These are phyloP conservation scores for Apophysomyces sp. DNA, from an alignment of 371 early-diverging fungal genomes.

Conservation along the genomic window DNA sequence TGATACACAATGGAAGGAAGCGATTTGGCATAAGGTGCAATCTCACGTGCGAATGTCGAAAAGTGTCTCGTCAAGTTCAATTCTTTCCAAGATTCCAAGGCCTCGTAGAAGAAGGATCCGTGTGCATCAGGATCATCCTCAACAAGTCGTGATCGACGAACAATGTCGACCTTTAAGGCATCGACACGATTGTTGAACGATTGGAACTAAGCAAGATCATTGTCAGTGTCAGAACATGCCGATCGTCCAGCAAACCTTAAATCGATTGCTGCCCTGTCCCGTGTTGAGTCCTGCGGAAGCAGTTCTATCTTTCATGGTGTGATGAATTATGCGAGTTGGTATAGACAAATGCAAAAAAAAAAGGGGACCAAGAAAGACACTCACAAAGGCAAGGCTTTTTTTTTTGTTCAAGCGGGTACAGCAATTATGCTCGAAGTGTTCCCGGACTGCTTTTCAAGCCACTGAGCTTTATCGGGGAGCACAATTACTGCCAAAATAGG, in stretches of 20 bases:
- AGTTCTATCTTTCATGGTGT: conserved; percentile 32
- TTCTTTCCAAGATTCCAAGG: conserved; percentile 79
- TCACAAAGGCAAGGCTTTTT: not conserved
- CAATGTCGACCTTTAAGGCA: conserved; percentile 76
- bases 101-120: conserved; percentile 84
- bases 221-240: not conserved
- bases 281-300: conserved; percentile 62
- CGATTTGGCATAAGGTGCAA: conserved; percentile 66
- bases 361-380: not conserved
- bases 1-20: conserved; percentile 88
- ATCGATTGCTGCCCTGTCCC: conserved; percentile 68
- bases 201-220: conserved; percentile 59
- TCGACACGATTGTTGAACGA: conserved; percentile 81
- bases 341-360: conserved; percentile 5
- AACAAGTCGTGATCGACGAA: conserved; percentile 45
- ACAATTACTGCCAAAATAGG: too few relatives aligned
- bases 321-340: not conserved
- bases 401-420: not conserved
- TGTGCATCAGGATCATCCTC: conserved; percentile 64
- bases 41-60: conserved; percentile 63
- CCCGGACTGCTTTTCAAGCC: conserved; percentile 3
- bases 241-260: conserved; percentile 48
- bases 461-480: too few relatives aligned
- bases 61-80: conserved; percentile 86
- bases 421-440: not conserved